Evolutionary conservation across 495 filamentous ascomycete genomes (phyloP).

Genomic region (Penicillium simplicissimum): DNA sequence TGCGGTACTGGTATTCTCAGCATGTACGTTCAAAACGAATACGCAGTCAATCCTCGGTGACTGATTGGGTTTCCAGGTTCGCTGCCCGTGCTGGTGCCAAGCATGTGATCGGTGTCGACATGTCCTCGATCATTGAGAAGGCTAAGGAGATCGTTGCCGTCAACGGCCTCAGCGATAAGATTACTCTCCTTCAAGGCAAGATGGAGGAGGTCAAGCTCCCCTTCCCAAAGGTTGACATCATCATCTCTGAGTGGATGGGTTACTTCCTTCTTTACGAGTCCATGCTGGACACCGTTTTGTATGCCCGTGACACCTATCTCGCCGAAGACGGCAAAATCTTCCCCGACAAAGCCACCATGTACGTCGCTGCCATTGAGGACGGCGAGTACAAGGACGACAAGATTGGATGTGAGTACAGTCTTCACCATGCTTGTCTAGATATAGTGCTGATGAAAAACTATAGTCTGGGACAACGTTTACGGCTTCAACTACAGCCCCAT

Average conservation of each 20-base stretch:
- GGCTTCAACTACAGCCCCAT: conserved; percentile 95
- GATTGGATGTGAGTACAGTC: conserved; percentile 65
- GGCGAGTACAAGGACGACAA: conserved; percentile 89
- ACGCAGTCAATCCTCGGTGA: conserved; percentile 2
- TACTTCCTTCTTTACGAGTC: conserved; percentile 98
- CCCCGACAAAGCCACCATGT: conserved; percentile 86
- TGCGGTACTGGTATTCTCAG: conserved; percentile 90
- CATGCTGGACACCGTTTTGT: conserved; percentile 96
- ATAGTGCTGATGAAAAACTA: conserved; percentile 1
- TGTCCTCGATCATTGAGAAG: conserved; percentile 95
- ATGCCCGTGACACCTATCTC: conserved; percentile 90
- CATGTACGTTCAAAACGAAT: conserved; percentile 58
- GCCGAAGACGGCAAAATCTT: conserved; percentile 82
- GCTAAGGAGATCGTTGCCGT: conserved; percentile 84
- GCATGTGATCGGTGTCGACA: conserved; percentile 94
- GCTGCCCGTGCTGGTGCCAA: conserved; percentile 91
- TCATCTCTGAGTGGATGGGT: conserved; percentile 99
- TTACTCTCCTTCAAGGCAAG: conserved; percentile 90
- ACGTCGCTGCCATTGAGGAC: conserved; percentile 84
- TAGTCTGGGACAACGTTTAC: conserved; percentile 98
- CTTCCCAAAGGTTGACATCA: conserved; percentile 90
- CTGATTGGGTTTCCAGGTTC: conserved; percentile 64
- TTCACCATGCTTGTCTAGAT: not conserved
- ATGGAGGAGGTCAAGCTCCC: conserved; percentile 95
- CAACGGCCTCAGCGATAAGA: conserved; percentile 80